Percentiles rank a stretch among this genome's conserved stretches.
Conservation (phyloP, 148 eudicot genomes). For the Rhododendron ovatum region DNA sequence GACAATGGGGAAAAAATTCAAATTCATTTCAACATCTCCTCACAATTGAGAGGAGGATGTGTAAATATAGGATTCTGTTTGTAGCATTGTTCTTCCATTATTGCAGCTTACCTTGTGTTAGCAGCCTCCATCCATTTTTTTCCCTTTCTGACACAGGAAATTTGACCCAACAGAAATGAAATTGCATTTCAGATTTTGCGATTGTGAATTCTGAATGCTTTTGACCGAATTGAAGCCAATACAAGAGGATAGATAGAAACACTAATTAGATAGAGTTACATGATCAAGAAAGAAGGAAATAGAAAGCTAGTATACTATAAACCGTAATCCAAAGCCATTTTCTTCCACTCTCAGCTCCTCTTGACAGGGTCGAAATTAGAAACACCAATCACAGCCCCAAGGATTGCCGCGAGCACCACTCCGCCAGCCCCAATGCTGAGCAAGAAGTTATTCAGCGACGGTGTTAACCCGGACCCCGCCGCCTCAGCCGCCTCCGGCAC, state of each 20-base stretch:
- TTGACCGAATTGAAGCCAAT: background rate
- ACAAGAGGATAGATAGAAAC: background rate
- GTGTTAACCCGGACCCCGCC: constrained; percentile 30
- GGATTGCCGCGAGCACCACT: constrained; percentile 24
- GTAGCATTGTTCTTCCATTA: too few relatives aligned
- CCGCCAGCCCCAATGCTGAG: constrained; percentile 52
- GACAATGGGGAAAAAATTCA: too few relatives aligned
- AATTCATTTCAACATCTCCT: too few relatives aligned
- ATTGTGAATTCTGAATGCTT: background rate
- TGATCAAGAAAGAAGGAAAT: background rate
- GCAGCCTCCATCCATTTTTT: too few relatives aligned
- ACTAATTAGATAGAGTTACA: constrained; percentile 9
- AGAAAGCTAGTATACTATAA: background rate
- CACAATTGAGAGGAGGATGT: too few relatives aligned
- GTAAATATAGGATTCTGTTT: too few relatives aligned
- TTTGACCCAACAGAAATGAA: too few relatives aligned
- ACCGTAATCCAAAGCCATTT: background rate
- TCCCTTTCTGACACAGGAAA: too few relatives aligned
- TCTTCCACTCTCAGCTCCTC: constrained; percentile 28
- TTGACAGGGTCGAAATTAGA: constrained; percentile 55
- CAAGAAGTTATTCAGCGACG: constrained; percentile 57
- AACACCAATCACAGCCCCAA: constrained; percentile 40
- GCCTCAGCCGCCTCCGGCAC: constrained; percentile 52
- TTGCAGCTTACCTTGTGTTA: too few relatives aligned
- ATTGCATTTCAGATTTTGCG: too few relatives aligned